Evolutionary conservation across 306 rosid genomes (phyloP).

Genomic region (cucumber (Cucumis sativus)): Cucumber_9930_V3 NC_026659.2:68501-69000

Average conservation of each 20-base stretch:
- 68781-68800: conserved; percentile 75
- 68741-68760: conserved; percentile 98
- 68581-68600: conserved; percentile 82
- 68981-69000: not conserved
- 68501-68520: conserved; percentile 47
- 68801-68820: conserved; percentile 55
- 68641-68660: conserved; percentile 89
- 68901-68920: conserved; percentile 76
- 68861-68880: conserved; percentile 73
- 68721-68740: conserved; percentile 82
- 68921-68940: conserved; percentile 48
- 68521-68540: conserved; percentile 85
- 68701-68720: conserved; percentile 82
- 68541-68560: conserved; percentile 69
- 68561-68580: conserved; percentile 78
- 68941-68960: not conserved
- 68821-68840: conserved; percentile 84
- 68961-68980: not conserved
- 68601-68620: conserved; percentile 75
- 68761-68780: conserved; percentile 59
- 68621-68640: conserved; percentile 72
- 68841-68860: conserved; percentile 93
- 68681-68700: conserved; percentile 92
- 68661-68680: conserved; percentile 84
- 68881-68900: conserved; percentile 97